Base-by-base conservation (phyloP, 257 asterid genomes). In the Nicotiana sylvestris region DNA sequence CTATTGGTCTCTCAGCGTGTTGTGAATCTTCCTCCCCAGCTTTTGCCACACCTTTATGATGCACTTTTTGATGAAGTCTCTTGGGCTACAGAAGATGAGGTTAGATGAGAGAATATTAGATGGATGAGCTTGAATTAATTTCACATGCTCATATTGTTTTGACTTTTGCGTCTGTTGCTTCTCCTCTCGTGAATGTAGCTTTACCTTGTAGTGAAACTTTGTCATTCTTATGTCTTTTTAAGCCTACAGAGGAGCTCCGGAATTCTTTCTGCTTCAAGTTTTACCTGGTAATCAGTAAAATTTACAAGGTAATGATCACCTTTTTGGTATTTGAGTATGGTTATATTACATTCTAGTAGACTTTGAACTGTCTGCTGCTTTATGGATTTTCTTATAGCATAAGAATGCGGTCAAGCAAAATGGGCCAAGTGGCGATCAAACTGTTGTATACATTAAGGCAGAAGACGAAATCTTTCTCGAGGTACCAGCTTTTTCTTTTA, bases 71-170 rank as follows among this genome's bases (percentile, higher is more conserved):
- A 94, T 85, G 99, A 96, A 89, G 86, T 96, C 51, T 89, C 91
- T 43, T 94, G 98, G 98, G 99, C 98, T 64, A 91, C 93, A 5
- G 97, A 93, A 90, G 98, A 94, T 85, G 99, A 96, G 98, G 99
- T 95, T 85, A 87, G 86, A 72, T 27, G 81, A 68, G 80, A 72
- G 70, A 66, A 21, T 53, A 62, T 64, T 77, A 16, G 79, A 76
- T 33, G 17, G 78, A 68, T 81, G 84, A 81, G 83, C 83, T 84
- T 65, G 37, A 9, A 64, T 57, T 78, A n/a, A 30, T 39, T 69
- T 69, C 46, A 12, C 17, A 25, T 72, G 12, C 18, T 4, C 61
- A 8, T 25, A 46, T 46, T 37, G 4, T 77, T 81, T 78, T n/a
- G 46, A 37, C 64, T 30, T 2, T 39, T 39, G 49, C 10, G 33